Percentiles rank a stretch among this genome's conserved stretches.
phyloP scores from a whole-genome alignment of 495 filamentous ascomycete genomes.

The Monascus purpureus region DNA sequence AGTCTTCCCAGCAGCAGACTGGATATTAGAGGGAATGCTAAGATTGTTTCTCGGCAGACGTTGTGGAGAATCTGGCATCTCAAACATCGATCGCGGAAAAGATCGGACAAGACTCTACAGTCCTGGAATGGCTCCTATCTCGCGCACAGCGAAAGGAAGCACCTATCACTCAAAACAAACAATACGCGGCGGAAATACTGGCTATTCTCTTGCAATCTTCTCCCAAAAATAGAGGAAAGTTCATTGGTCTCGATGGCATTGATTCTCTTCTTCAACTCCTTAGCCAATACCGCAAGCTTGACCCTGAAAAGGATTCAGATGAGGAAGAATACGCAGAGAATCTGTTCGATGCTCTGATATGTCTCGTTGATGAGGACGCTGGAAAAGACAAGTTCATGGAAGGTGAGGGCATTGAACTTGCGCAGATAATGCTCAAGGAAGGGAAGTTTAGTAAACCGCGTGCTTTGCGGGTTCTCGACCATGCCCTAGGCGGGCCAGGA shows the following conservation, averaged over 20 bases:
- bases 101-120: conserved; percentile 49
- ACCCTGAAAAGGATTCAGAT: conserved; percentile 72
- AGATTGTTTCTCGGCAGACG: too few relatives aligned
- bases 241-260: conserved; percentile 56
- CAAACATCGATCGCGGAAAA: conserved; percentile 49
- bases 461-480: conserved; percentile 69
- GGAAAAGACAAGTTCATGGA: conserved; percentile 78
- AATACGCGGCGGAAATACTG: conserved; percentile 85
- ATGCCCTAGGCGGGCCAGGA: conserved; percentile 50
- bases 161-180: conserved; percentile 72
- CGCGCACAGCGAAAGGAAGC: conserved; percentile 52
- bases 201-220: conserved; percentile 73
- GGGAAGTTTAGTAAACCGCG: conserved; percentile 67
- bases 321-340: conserved; percentile 95
- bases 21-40: conserved; percentile 5
- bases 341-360: conserved; percentile 70
- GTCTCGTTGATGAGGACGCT: conserved; percentile 56
- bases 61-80: conserved; percentile 78
- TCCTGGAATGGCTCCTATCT: conserved; percentile 64
- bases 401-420: conserved; percentile 84
- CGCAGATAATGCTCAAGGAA: conserved; percentile 75
- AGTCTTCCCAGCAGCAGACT: conserved; percentile 2
- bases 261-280: conserved; percentile 74
- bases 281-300: conserved; percentile 75
- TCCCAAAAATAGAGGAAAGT: conserved; percentile 42